These are phyloP conservation scores for Dioszegia crocea DNA, from an alignment of 768 basidiomycete genomes.

Conservation along the genomic window DNA sequence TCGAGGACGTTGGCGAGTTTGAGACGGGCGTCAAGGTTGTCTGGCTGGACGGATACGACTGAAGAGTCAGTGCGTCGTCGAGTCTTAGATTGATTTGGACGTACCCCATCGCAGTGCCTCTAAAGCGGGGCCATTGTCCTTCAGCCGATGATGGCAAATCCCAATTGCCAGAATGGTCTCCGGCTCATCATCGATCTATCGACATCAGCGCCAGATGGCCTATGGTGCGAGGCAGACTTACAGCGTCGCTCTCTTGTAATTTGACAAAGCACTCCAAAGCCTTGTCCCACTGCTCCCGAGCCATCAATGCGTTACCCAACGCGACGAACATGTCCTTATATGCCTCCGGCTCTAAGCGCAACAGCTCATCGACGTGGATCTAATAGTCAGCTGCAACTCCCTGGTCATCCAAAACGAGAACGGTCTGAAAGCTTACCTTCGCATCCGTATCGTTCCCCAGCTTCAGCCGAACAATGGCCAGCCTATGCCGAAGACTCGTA, in stretches of 20 bases:
- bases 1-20: conserved; percentile 88
- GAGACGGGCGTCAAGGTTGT: conserved; percentile 77
- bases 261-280: conserved; percentile 76
- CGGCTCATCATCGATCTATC: conserved; percentile 59
- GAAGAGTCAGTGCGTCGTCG: conserved; percentile 6
- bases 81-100: conserved; percentile 23
- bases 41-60: conserved; percentile 73
- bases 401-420: not conserved
- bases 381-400: conserved; percentile 42
- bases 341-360: conserved; percentile 67
- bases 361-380: conserved; percentile 72
- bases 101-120: conserved; percentile 78
- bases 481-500: conserved; percentile 71
- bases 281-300: conserved; percentile 68
- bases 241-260: conserved; percentile 69
- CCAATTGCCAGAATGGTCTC: conserved; percentile 59
- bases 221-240: too few relatives aligned
- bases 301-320: conserved; percentile 79
- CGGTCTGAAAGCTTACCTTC: conserved; percentile 56
- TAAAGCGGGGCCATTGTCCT: conserved; percentile 69
- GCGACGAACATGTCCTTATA: conserved; percentile 75
- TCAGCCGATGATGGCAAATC: conserved; percentile 71
- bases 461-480: conserved; percentile 76
- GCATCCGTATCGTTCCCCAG: conserved; percentile 76
- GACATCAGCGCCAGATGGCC: not conserved